Evolutionary conservation across 169 alveolate genomes (phyloP).

Genomic region (Plasmodium chabaudi): DNA sequence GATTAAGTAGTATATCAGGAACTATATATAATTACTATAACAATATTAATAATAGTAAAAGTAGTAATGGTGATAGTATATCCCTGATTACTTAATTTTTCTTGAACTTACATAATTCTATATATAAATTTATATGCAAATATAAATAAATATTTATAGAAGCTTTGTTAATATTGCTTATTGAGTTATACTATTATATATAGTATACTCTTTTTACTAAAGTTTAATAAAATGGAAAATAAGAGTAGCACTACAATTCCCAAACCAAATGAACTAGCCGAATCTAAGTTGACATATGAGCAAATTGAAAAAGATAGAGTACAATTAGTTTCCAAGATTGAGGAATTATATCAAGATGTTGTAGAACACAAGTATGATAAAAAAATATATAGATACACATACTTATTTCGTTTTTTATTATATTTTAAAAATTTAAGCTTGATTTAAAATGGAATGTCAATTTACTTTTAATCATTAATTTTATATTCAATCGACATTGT

Average conservation of each 20-base stretch:
- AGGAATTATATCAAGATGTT: constrained; percentile 89
- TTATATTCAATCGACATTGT: neutral
- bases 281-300: constrained; percentile 57
- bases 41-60: neutral
- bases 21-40: neutral
- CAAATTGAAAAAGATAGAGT: constrained; percentile 82
- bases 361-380: constrained; percentile 86
- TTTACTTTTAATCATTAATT: neutral
- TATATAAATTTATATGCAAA: neutral
- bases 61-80: too few species aligned
- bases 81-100: neutral
- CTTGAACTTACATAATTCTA: neutral
- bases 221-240: constrained; percentile 49
- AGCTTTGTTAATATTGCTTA: neutral
- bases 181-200: constrained; percentile 5
- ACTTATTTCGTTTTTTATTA: neutral
- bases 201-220: constrained; percentile 11
- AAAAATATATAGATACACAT: neutral
- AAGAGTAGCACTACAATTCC: constrained; percentile 10
- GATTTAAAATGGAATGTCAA: neutral
- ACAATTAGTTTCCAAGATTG: constrained; percentile 79
- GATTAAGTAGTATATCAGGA: neutral
- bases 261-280: constrained; percentile 11
- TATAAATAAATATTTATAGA: constrained; percentile 3
- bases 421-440: neutral